A percentile compares a stretch with the other conserved stretches of the same genome.
Evolutionary conservation across 2,329 filamentous ascomycete species (phyloP).

Genomic region (Fusarium cyanostomum): DNA sequence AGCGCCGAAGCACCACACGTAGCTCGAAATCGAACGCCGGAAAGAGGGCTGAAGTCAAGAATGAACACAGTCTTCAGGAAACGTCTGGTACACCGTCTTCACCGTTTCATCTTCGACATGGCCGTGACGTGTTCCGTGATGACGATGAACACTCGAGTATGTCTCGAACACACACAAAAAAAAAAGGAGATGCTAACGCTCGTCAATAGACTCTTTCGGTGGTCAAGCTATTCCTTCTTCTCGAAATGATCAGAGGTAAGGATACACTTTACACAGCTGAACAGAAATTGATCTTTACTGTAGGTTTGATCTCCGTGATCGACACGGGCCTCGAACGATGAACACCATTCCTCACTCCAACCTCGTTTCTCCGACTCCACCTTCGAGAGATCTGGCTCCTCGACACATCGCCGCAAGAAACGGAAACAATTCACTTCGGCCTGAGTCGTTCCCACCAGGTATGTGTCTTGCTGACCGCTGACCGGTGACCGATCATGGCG

Average conservation of each 20-base stretch:
- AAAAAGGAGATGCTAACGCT: conserved; percentile 25
- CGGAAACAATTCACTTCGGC: conserved; percentile 25
- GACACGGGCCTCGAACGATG: conserved; percentile 49
- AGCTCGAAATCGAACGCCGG: conserved; percentile 18
- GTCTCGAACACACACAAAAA: not conserved
- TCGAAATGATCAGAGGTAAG: conserved; percentile 42
- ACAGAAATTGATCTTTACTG: conserved; percentile 10
- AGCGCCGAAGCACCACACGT: conserved; percentile 37
- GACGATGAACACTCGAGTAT: conserved; percentile 42
- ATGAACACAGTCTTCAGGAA: conserved; percentile 26
- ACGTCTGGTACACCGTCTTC: conserved; percentile 14
- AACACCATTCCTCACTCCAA: conserved; percentile 52
- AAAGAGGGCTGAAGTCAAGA: conserved; percentile 32
- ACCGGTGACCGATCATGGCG: not conserved
- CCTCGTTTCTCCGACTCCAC: conserved; percentile 49
- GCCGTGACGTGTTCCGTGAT: conserved; percentile 47
- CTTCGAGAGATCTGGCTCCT: conserved; percentile 42
- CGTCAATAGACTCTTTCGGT: conserved; percentile 35
- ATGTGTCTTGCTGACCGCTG: not conserved
- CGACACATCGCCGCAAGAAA: conserved; percentile 41
- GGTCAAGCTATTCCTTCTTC: conserved; percentile 35
- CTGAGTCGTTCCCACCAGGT: conserved; percentile 30
- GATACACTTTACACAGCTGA: not conserved
- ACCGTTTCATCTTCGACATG: conserved; percentile 32
- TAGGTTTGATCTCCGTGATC: conserved; percentile 48